Percentiles rank a stretch among this genome's conserved stretches.
phyloP scores from a whole-genome alignment of 192 early-diverging fungal genomes.

The Rhizophagus prolifer region DNA sequence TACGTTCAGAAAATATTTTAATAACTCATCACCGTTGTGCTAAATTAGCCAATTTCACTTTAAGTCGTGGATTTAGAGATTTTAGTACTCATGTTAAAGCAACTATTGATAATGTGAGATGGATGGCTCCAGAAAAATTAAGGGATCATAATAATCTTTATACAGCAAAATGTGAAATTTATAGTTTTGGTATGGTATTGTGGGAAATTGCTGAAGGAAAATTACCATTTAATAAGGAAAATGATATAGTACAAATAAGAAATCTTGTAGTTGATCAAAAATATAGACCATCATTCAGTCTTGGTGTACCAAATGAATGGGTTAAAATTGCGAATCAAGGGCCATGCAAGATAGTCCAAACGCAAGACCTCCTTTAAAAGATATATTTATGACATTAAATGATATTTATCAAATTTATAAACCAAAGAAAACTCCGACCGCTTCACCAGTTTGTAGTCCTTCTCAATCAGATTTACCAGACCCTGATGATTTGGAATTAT shows the following conservation, averaged over 20 bases:
- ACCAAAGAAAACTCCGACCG: not conserved
- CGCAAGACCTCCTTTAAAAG: not conserved
- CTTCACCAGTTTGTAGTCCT: not conserved
- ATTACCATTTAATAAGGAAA: slow-evolving; percentile 1
- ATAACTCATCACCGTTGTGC: slow-evolving; percentile 1
- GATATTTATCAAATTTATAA: not conserved
- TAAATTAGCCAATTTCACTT: slow-evolving; percentile 22
- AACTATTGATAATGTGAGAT: slow-evolving; percentile 7
- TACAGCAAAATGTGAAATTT: slow-evolving; percentile 5
- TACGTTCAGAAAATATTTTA: slow-evolving; percentile 18
- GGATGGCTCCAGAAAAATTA: slow-evolving; percentile 3
- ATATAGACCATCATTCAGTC: not conserved
- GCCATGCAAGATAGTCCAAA: slow-evolving; percentile 4
- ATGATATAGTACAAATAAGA: slow-evolving; percentile 8
- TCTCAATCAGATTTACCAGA: not conserved
- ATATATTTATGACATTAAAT: slow-evolving; percentile 9
- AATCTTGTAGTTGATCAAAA: not conserved
- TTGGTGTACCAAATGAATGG: not conserved
- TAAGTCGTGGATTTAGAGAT: slow-evolving; percentile 23
- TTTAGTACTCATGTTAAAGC: not conserved
- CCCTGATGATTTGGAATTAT: not conserved
- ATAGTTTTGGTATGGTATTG: slow-evolving; percentile 23
- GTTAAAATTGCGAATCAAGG: slow-evolving; percentile 2
- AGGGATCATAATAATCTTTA: not conserved
- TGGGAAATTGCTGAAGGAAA: slow-evolving; percentile 26